These are phyloP conservation scores for Bolboschoenoplectus hybrid DNA, from an alignment of 202 grass and related monocot genomes.

Conservation along the genomic window DNA sequence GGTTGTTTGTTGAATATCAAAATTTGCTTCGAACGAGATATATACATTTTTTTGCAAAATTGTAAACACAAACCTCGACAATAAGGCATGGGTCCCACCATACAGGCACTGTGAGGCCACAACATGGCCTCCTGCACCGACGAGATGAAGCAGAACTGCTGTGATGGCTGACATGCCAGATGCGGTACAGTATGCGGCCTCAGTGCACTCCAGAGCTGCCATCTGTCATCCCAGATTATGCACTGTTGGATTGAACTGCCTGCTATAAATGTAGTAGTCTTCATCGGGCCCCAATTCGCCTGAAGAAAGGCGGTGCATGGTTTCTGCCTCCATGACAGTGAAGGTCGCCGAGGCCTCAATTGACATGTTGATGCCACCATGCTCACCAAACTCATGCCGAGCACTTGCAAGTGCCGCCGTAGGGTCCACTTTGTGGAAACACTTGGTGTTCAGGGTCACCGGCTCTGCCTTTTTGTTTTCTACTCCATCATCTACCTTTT, in stretches of 20 bases:
- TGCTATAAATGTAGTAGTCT: constrained; percentile 90
- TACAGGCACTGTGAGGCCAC: constrained; percentile 89
- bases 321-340: constrained; percentile 95
- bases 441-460: neutral
- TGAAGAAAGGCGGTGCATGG: constrained; percentile 59
- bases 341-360: constrained; percentile 98
- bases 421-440: too few relatives aligned
- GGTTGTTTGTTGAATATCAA: too few relatives aligned
- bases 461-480: constrained; percentile 32
- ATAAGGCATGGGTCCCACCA: constrained; percentile 87
- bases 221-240: constrained; percentile 81
- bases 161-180: constrained; percentile 93
- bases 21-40: too few relatives aligned
- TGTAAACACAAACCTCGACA: constrained; percentile 40
- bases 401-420: constrained; percentile 62
- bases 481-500: constrained; percentile 30
- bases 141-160: constrained; percentile 68
- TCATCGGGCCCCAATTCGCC: constrained; percentile 84
- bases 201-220: constrained; percentile 86
- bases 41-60: neutral
- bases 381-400: constrained; percentile 88
- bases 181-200: constrained; percentile 91
- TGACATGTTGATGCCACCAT: constrained; percentile 98
- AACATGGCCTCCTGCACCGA: constrained; percentile 74
- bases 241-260: constrained; percentile 91